Percentiles rank a stretch among this genome's conserved stretches.
phyloP scores from a whole-genome alignment of 306 rosid genomes.

The Rubus parviflorus region DNA sequence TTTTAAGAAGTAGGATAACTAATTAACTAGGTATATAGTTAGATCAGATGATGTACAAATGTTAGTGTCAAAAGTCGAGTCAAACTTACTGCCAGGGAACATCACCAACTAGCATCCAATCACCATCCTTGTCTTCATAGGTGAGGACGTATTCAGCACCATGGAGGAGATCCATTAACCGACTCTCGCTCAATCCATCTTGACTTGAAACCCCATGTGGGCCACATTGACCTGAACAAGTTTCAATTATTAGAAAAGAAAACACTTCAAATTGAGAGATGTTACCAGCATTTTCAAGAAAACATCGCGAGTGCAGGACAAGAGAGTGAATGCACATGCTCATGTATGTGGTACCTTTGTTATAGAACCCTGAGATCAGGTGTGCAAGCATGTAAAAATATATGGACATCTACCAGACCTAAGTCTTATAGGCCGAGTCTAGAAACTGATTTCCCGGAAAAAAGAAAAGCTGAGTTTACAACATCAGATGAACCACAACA shows the following conservation, averaged over 20 bases:
- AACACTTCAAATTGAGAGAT: not conserved
- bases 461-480: not conserved
- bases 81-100: constrained; percentile 94
- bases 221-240: constrained; percentile 76
- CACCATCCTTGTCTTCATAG: constrained; percentile 93
- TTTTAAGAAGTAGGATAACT: not conserved
- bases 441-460: not conserved
- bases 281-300: not conserved
- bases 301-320: not conserved
- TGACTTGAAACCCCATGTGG: constrained; percentile 57
- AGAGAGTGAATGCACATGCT: not conserved
- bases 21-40: not conserved
- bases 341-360: not conserved
- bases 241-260: not conserved
- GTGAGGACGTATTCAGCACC: constrained; percentile 97
- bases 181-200: constrained; percentile 70
- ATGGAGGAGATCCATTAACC: constrained; percentile 81
- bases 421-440: not conserved
- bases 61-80: not conserved
- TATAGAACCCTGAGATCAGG: not conserved
- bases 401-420: not conserved
- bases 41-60: constrained; percentile 8
- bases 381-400: not conserved
- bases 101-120: constrained; percentile 99
- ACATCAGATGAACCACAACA: not conserved